Percentiles rank a stretch among this genome's conserved stretches.
Conservation (phyloP, 768 basidiomycete species). For the Plicaturopsis crispa region DNA sequence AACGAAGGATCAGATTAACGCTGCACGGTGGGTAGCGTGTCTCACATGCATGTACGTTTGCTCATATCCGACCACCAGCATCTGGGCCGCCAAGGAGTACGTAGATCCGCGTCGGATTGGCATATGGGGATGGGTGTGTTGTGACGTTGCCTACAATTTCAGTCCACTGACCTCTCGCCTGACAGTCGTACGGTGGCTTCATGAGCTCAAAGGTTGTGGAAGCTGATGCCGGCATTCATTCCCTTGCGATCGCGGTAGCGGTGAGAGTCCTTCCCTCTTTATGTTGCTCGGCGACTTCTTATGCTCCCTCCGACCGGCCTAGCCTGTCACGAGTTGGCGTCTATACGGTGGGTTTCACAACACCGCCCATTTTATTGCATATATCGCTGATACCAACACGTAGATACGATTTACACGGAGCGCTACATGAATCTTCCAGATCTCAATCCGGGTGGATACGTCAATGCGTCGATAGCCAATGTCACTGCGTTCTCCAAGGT, state of each 20-base stretch:
- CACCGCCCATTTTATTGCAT: not conserved
- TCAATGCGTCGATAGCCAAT: slow-evolving; percentile 80
- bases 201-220: slow-evolving; percentile 93
- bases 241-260: slow-evolving; percentile 85
- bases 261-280: slow-evolving; percentile 34
- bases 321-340: slow-evolving; percentile 87
- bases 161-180: slow-evolving; percentile 1
- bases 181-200: slow-evolving; percentile 91
- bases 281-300: slow-evolving; percentile 6
- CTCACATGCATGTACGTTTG: slow-evolving; percentile 1
- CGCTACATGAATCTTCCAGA: slow-evolving; percentile 89
- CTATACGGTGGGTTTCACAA: slow-evolving; percentile 52
- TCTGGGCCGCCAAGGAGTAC: slow-evolving; percentile 83
- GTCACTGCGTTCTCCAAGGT: slow-evolving; percentile 80
- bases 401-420: slow-evolving; percentile 95
- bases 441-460: slow-evolving; percentile 80
- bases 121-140: slow-evolving; percentile 94
- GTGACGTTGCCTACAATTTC: not conserved
- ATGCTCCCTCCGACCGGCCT: slow-evolving; percentile 1
- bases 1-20: slow-evolving; percentile 82
- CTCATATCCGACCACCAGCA: slow-evolving; percentile 30
- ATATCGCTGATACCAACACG: slow-evolving; percentile 1
- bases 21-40: slow-evolving; percentile 55
- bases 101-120: slow-evolving; percentile 87
- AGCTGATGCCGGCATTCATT: slow-evolving; percentile 83